Percentiles rank a stretch among this genome's conserved stretches.
Evolutionary conservation across 1,284 basidiomycete species (phyloP).

Genomic region (Ganoderma boninense): DNA sequence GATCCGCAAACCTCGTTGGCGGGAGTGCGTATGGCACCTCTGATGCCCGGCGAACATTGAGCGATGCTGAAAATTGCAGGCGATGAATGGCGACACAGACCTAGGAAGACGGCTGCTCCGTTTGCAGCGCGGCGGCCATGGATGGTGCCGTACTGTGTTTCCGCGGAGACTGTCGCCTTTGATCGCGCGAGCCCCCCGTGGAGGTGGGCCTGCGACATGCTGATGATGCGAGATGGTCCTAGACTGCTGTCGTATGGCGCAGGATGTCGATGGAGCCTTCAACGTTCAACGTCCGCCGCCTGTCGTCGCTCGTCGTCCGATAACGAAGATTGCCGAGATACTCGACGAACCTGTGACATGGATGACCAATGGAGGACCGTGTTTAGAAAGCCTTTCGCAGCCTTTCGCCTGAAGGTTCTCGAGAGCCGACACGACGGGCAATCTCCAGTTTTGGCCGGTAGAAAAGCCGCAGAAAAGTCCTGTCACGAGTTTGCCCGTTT

Average conservation of each 20-base stretch:
- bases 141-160: conserved; percentile 63
- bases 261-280: neutral
- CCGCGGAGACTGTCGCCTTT: conserved; percentile 51
- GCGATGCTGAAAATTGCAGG: neutral
- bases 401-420: neutral
- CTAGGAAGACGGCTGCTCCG: conserved; percentile 68
- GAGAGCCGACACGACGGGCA: neutral
- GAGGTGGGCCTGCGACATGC: conserved; percentile 36
- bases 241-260: neutral
- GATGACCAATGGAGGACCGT: neutral
- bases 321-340: neutral
- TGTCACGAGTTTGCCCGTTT: neutral
- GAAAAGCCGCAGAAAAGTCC: neutral
- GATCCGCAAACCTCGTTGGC: conserved; percentile 69
- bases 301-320: neutral
- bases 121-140: conserved; percentile 66
- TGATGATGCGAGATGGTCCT: neutral
- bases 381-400: neutral
- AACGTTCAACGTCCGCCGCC: too few species aligned
- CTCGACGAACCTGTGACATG: neutral
- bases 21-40: conserved; percentile 79
- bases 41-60: conserved; percentile 36
- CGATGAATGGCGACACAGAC: conserved; percentile 42
- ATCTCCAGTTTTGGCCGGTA: neutral
- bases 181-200: conserved; percentile 45